These are phyloP conservation scores for Aureobasidium sp. DNA, from an alignment of 2,329 filamentous ascomycete species.

Conservation along the genomic window DNA sequence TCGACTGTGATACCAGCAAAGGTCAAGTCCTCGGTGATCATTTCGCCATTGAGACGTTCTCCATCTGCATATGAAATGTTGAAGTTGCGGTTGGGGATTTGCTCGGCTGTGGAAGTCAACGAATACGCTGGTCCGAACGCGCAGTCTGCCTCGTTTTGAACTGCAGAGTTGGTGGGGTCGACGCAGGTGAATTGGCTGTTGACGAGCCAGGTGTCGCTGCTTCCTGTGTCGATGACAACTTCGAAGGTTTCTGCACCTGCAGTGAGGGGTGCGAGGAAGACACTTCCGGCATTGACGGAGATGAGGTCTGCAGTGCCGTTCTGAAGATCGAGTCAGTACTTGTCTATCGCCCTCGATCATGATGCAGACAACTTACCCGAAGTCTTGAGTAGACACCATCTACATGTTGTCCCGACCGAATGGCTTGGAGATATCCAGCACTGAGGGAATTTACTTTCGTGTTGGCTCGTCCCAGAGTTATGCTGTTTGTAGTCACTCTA, in stretches of 20 bases:
- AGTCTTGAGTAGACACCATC: conserved; percentile 10
- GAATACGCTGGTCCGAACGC: conserved; percentile 28
- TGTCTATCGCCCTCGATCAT: too few relatives aligned
- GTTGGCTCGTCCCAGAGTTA: background rate
- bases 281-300: conserved; percentile 23
- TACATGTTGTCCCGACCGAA: background rate
- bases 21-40: conserved; percentile 36
- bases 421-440: conserved; percentile 6
- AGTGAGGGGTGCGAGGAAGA: conserved; percentile 26
- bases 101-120: conserved; percentile 29
- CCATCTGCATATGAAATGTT: conserved; percentile 40
- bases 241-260: conserved; percentile 29
- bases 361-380: background rate
- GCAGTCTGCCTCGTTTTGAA: conserved; percentile 22
- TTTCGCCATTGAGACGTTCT: conserved; percentile 33
- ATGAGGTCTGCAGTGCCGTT: conserved; percentile 11
- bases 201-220: conserved; percentile 42
- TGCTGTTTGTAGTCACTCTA: background rate
- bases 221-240: conserved; percentile 42
- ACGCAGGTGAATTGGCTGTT: conserved; percentile 30
- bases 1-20: conserved; percentile 42
- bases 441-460: background rate
- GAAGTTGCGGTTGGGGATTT: conserved; percentile 36
- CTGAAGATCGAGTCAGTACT: background rate
- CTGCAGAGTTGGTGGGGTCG: conserved; percentile 18